Base-by-base conservation (phyloP, 2,329 filamentous ascomycete species). In the Ilyonectria robusta region DNA sequence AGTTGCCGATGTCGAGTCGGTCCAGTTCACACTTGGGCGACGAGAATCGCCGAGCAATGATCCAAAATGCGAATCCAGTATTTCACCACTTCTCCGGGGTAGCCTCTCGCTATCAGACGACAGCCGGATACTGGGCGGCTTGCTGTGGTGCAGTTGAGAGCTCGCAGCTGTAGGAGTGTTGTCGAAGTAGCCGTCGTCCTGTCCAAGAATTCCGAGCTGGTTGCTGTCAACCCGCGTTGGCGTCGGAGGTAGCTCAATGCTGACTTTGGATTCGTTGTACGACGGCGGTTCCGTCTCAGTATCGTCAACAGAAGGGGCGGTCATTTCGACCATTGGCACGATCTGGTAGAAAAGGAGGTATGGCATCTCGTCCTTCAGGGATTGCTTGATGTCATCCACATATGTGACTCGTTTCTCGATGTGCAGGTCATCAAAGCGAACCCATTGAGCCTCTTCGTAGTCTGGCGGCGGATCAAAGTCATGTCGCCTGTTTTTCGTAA, bases 291-390 rank as follows among this genome's bases (percentile, higher is more conserved):
- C 84, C 2, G 80, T 79, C 35, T 84, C 82, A 1, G 81, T 84
- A 50, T 81, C 81, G 7, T 86, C 84, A 0, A 83, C 82, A 6
- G 86, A 86, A 13, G 83, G 81, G 1, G 82, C 77, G 1, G 85
- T 83, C 8, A 92, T 87, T 62, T 95, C 93, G 33, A 94, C 89
- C 75, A 97, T 94, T 0, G 95, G 95, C 33, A 97, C 88, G 46
- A 98, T 93, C 79, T 98, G 95, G 77, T 98, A 99, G 80, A 98
- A 98, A 0, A 99, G 85, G 7, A 98, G 87, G 78, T 98, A 98
- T 0, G 96, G 95, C 79, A 94, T 97, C 79, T 98, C 95, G n/a
- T 92, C 88, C 72, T 89, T 92, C 56, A 98, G 82, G 0, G 93
- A 92, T 72, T 92, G 83, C 68, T 93, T 91, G 73, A 91, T 89